These are phyloP conservation scores for Lactifluus pinguis DNA, from an alignment of 768 basidiomycete genomes.

Conservation along the genomic window DNA sequence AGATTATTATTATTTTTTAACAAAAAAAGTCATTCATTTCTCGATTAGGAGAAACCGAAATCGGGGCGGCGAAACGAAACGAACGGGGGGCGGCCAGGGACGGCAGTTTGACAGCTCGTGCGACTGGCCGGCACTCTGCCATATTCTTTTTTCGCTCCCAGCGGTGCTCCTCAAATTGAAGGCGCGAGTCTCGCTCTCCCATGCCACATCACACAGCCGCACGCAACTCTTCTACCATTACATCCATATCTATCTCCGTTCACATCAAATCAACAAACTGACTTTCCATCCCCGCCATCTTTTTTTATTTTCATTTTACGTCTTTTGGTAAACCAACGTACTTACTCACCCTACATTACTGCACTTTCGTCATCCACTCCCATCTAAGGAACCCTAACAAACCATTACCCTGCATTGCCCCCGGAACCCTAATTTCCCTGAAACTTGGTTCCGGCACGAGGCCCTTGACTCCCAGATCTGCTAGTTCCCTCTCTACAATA, in stretches of 20 bases:
- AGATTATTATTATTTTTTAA: not conserved
- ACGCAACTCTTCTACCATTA: constrained; percentile 16
- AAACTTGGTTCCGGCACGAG: constrained; percentile 7
- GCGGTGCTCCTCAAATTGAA: constrained; percentile 9
- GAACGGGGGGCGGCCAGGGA: constrained; percentile 13
- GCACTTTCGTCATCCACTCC: constrained; percentile 7
- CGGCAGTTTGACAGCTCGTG: constrained; percentile 19
- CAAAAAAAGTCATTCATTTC: not conserved
- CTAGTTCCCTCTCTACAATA: constrained; percentile 12
- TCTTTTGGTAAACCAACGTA: constrained; percentile 17
- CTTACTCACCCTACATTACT: constrained; percentile 12
- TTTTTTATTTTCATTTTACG: constrained; percentile 15
- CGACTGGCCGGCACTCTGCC: constrained; percentile 15
- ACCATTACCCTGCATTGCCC: constrained; percentile 6
- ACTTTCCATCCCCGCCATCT: constrained; percentile 15
- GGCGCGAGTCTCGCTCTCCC: constrained; percentile 16
- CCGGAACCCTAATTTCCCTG: constrained; percentile 12
- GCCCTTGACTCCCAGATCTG: constrained; percentile 4
- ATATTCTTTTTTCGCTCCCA: constrained; percentile 16
- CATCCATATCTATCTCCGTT: constrained; percentile 18
- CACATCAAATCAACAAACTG: constrained; percentile 16
- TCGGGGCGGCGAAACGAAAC: not conserved
- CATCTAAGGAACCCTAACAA: constrained; percentile 14
- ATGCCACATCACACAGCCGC: constrained; percentile 20
- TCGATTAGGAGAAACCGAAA: not conserved